Evolutionary conservation across 2,329 filamentous ascomycete species (phyloP).

Genomic region (Thelonectria discophora): DNA sequence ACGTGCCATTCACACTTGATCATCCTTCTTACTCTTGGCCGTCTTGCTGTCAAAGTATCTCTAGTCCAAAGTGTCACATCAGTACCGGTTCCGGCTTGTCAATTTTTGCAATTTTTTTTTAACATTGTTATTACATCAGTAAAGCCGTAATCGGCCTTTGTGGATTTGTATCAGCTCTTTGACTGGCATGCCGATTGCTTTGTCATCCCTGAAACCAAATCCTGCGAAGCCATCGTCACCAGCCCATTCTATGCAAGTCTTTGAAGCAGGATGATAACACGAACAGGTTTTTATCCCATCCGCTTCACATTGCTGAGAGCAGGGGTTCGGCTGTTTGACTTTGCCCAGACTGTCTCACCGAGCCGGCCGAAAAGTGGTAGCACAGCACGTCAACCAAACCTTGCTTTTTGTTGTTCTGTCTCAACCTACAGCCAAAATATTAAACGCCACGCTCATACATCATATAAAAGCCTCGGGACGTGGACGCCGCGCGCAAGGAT

Average conservation of each 20-base stretch:
- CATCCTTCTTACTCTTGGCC: too few species aligned
- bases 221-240: neutral
- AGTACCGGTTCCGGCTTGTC: neutral
- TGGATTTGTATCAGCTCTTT: neutral
- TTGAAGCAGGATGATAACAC: neutral
- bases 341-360: conserved; percentile 11
- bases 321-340: neutral
- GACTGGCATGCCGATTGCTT: neutral
- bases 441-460: conserved; percentile 51
- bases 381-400: conserved; percentile 32
- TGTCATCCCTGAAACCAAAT: neutral
- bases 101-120: neutral
- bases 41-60: conserved; percentile 4
- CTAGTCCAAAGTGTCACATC: conserved; percentile 9
- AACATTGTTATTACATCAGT: neutral
- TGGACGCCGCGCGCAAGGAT: conserved; percentile 31
- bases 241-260: neutral
- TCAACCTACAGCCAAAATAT: conserved; percentile 42
- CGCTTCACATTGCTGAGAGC: neutral
- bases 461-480: conserved; percentile 36
- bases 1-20: conserved; percentile 9
- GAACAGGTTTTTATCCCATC: neutral
- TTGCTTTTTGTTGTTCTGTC: conserved; percentile 36
- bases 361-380: conserved; percentile 24
- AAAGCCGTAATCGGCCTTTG: neutral